Base-by-base conservation (phyloP, 345 rosid species). In the Combretum micranthum region DNA sequence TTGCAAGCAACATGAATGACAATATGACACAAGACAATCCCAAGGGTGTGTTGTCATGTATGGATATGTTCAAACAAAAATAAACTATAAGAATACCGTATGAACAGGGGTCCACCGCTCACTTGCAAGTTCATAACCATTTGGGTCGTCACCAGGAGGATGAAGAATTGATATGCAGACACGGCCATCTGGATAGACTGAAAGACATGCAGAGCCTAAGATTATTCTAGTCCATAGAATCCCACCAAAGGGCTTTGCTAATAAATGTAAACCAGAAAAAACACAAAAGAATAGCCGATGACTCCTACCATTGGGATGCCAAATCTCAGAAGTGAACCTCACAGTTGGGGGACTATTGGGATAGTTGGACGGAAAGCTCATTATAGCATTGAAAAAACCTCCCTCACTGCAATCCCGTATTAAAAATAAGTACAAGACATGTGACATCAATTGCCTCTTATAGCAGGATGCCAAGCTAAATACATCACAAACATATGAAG, bases 61-160 rank as follows among this genome's bases (percentile, higher is more conserved):
- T 5, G 39, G 39, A 32, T 32, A 32, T 32, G 9, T 25, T 25
- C 16, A 17, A 13, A 18, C 17, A 46, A 20, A 16, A 57, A 46
- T n/a, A 37, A 17, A 17, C 20, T 57, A n/a, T 42, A 50, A n/a
- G 53, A 70, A 37, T 73, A 90, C 95, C 54, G 97, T 90, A 59
- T 90, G 97, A 10, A 87, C 80, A 17, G 97, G 93, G 15, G 52
- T 79, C 95, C 97, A 83, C 53, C 95, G 97, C 63, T 90, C 95
- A 8, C 69, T 72, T 22, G 97, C 90, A 61, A 85, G 93, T 78
- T 87, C 97, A 42, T 90, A 90, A n/a, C 97, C 97, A 72, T 72
- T 81, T 25, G 97, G 97, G 62, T 87, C 97, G n/a, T 87, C 97
- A 51, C 95, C 95, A 48, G 93, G 93, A 44, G 93, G 90, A 70